These are phyloP conservation scores for Phlyctochytrium bullatum DNA, from an alignment of 192 early-diverging fungal genomes.

Conservation along the genomic window DNA sequence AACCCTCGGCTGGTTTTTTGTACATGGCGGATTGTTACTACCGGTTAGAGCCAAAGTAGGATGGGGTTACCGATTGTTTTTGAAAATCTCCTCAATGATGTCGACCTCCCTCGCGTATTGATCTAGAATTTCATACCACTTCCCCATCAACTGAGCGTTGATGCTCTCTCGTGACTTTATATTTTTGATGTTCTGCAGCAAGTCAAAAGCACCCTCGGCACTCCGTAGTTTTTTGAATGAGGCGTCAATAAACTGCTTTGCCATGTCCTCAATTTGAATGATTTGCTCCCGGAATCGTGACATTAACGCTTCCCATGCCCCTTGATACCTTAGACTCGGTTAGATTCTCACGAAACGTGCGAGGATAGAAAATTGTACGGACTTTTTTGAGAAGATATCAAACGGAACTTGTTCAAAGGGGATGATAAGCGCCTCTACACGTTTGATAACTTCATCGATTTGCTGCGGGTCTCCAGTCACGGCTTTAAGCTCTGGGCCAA, in stretches of 20 bases:
- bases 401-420: slow-evolving; percentile 60
- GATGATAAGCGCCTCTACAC: slow-evolving; percentile 58
- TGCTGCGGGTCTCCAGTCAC: slow-evolving; percentile 65
- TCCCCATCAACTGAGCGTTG: slow-evolving; percentile 64
- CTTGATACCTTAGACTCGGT: slow-evolving; percentile 43
- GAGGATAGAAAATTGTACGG: neutral
- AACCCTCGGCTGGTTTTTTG: slow-evolving; percentile 63
- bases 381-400: slow-evolving; percentile 60
- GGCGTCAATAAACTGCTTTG: slow-evolving; percentile 66
- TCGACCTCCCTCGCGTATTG: slow-evolving; percentile 63
- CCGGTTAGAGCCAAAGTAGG: slow-evolving; percentile 17
- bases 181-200: slow-evolving; percentile 66
- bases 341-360: too few relatives aligned
- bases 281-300: slow-evolving; percentile 64
- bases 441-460: slow-evolving; percentile 67
- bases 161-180: slow-evolving; percentile 58
- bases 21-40: slow-evolving; percentile 53
- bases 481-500: slow-evolving; percentile 64
- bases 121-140: slow-evolving; percentile 65
- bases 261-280: slow-evolving; percentile 66
- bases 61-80: slow-evolving; percentile 45
- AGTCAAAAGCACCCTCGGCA: slow-evolving; percentile 63
- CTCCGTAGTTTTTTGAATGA: slow-evolving; percentile 63
- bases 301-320: slow-evolving; percentile 60
- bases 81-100: slow-evolving; percentile 61